Base-by-base conservation (phyloP, 73 alveolate genomes). In the Diophrys sp. region DNA sequence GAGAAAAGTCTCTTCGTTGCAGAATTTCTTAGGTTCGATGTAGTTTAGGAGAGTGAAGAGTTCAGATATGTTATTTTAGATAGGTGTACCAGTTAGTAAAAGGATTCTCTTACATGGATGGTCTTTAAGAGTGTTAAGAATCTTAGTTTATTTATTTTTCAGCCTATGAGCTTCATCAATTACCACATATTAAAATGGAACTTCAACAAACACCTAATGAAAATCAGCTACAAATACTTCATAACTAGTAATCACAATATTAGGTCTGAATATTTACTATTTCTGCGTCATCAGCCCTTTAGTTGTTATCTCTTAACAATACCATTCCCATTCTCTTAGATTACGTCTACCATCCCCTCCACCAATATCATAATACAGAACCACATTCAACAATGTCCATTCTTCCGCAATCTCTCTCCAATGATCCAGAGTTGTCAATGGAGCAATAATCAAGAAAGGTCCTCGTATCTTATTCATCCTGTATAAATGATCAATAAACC, bases 121-220 rank as follows among this genome's bases (percentile, higher is more conserved):
- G 71, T 93, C 96, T 74, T 92, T 95, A 28, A 97, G 92, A 0
- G 95, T 68, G 75, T 87, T 83, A 54, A 96, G 90, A 69, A 93
- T 91, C 84, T 96, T 95, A 11, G 99, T 97, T 84, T 89, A n/a
- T 74, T 95, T 92, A 90, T 95, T 97, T 83, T 97, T 97, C 57
- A 97, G 91, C 70, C 98, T 88, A 84, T 97, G 99, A 67, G 99
- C 99, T 82, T 97, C 99, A 82, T 97, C 99, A 14, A 97, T 87
- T 1, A 96, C 98, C 55, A 96, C 84, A 82, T 94, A 94, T 84
- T 88, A 79, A 84, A 94, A 96, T 54, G 98, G 97, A 33, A 78
- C 81, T 23, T 95, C 87, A 29, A 79, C 70, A 67, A 97, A 78
- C 23, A 94, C 78, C 29, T 89, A 89, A 57, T 83, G 74, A 54